Evolutionary conservation across 306 rosid species (phyloP).

Genomic region (Castanea sativa): DNA sequence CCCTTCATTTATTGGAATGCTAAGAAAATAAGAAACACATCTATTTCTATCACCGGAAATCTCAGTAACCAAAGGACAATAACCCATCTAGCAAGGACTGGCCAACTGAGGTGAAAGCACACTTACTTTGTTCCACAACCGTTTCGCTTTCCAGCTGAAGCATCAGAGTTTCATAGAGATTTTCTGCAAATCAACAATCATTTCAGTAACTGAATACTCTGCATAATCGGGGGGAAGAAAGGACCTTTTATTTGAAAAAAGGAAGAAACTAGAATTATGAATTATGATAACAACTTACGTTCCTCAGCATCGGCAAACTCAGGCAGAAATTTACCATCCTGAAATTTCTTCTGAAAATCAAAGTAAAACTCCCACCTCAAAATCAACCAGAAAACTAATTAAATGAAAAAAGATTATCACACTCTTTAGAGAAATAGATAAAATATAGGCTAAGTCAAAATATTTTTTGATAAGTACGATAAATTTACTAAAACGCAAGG

Average conservation of each 20-base stretch:
- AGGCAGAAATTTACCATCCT: slow-evolving; percentile 62
- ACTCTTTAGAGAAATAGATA: background rate
- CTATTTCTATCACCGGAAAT: background rate
- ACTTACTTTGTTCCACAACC: slow-evolving; percentile 60
- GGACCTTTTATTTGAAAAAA: background rate
- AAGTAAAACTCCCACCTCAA: slow-evolving; percentile 21
- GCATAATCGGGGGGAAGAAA: background rate
- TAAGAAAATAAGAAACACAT: background rate
- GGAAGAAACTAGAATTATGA: slow-evolving; percentile 7
- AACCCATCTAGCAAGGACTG: slow-evolving; percentile 10
- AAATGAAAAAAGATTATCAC: background rate
- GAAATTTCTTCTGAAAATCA: slow-evolving; percentile 40
- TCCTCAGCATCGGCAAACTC: slow-evolving; percentile 86
- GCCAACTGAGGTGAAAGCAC: slow-evolving; percentile 13
- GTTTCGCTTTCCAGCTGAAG: slow-evolving; percentile 66
- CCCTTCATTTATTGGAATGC: background rate
- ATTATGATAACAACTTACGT: slow-evolving; percentile 39
- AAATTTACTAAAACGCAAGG: background rate
- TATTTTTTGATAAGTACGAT: background rate
- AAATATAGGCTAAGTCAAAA: background rate
- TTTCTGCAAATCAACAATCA: slow-evolving; percentile 47
- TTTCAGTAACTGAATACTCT: slow-evolving; percentile 11
- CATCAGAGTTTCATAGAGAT: slow-evolving; percentile 62
- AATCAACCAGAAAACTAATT: slow-evolving; percentile 6
- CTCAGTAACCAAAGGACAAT: slow-evolving; percentile 1